These are phyloP conservation scores for Samsoniella hepiali DNA, from an alignment of 2,329 filamentous ascomycete species.

Conservation along the genomic window DNA sequence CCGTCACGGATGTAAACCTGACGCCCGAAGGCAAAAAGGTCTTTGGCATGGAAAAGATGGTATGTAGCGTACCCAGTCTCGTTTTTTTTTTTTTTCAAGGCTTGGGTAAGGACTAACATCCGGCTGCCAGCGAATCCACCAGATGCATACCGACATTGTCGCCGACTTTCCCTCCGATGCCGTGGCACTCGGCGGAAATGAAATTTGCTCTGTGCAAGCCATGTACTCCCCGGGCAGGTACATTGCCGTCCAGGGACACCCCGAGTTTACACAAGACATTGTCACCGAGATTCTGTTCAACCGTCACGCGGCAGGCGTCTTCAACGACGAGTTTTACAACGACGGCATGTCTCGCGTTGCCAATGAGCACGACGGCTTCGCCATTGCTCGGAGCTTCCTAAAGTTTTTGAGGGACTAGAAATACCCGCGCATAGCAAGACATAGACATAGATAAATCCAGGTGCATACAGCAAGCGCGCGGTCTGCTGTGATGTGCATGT, in stretches of 20 bases:
- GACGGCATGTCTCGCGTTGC: constrained; percentile 65
- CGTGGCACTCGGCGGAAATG: constrained; percentile 61
- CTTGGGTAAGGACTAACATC: no score
- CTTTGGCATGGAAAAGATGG: constrained; percentile 63
- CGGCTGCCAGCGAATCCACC: constrained; percentile 60
- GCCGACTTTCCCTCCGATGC: constrained; percentile 59
- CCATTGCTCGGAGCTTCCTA: constrained; percentile 70
- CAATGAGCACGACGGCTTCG: constrained; percentile 74
- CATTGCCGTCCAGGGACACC: constrained; percentile 81
- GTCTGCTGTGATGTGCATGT: background rate
- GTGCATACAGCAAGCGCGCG: background rate
- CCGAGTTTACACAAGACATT: constrained; percentile 74
- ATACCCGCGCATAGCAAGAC: background rate
- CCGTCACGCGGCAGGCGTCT: constrained; percentile 64
- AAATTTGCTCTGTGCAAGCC: constrained; percentile 70
- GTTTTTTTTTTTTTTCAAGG: background rate
- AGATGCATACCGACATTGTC: constrained; percentile 84
- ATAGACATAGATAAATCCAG: background rate
- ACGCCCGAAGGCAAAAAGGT: constrained; percentile 67
- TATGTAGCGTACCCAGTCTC: constrained; percentile 25
- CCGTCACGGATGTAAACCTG: constrained; percentile 66
- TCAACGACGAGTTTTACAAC: constrained; percentile 64
- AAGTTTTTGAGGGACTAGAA: constrained; percentile 63
- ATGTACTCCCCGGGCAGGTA: constrained; percentile 67
- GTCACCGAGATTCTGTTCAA: constrained; percentile 64